Base-by-base conservation (phyloP, 106 monocot species). In the Platanthera zijinensis region DNA sequence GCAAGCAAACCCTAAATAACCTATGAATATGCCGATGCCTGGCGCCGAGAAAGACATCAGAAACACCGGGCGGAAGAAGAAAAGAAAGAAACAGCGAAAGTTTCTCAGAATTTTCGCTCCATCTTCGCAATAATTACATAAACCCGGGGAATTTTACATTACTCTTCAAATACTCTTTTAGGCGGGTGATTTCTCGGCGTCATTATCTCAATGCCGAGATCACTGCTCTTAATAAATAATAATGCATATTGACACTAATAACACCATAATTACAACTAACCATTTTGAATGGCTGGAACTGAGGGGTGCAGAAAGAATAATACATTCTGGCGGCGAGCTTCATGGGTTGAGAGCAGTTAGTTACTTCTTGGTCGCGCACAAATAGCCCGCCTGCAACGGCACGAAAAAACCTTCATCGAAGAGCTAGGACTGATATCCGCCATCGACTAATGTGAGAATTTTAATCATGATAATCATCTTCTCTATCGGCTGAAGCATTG, bases 401-500 rank as follows among this genome's bases (percentile, higher is more conserved):
- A 18, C n/a, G 57, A 57, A 18, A 57, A 39, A 11, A 21, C 18
- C n/a, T 30, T 66, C 32, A 66, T 12, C 66, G 32, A 61, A 61
- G 6, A 21, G 18, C 8, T 61, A 21, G 21, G 21, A 19, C 59
- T 6, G 59, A 7, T n/a, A 61, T 19, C 59, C 21, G 8, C 8
- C 59, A 61, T 21, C 59, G 21, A 61, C 59, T 19, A 21, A 21
- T 61, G 59, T n/a, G 19, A 19, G 1, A 1, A 61, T 61, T 2
- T 61, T 61, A 61, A 61, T 61, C 5, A n/a, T 39, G 39, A 39
- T 61, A 61, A 61, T 74, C 76, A 76, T 71, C 68, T 77, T 54
- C 51, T 54, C 51, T 51, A 32, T 51, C 71, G 45, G 25, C 50
- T 46, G 72, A 79, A 50, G 39, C 62, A 11, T 66, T 77, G 18